Conservation (phyloP, 306 rosid species). For the Potentilla sterilis region DNA sequence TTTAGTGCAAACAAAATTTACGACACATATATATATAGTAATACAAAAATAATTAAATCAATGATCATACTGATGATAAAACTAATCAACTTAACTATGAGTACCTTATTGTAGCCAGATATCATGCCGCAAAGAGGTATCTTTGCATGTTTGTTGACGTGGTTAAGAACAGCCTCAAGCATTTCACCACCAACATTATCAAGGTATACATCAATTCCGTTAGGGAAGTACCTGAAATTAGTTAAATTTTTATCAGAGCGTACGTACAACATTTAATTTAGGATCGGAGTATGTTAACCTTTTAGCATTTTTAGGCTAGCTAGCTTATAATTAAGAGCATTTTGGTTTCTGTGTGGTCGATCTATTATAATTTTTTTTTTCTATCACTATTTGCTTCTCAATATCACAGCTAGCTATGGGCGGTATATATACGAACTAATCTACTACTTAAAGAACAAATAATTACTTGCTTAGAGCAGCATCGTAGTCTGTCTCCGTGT, state of each 20-base stretch:
- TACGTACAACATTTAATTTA: background rate
- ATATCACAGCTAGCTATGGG: background rate
- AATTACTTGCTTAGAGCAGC: conserved; percentile 54
- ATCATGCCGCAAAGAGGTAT: conserved; percentile 69
- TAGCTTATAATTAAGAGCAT: background rate
- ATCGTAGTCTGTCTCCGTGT: conserved; percentile 48
- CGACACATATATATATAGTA: too few species aligned
- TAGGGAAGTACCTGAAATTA: conserved; percentile 45
- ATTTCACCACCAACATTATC: conserved; percentile 70
- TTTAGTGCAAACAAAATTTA: too few species aligned
- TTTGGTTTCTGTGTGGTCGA: background rate
- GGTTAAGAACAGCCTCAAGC: conserved; percentile 68
- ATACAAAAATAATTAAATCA: too few species aligned
- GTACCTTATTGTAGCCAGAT: conserved; percentile 57
- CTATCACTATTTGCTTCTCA: background rate
- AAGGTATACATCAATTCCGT: conserved; percentile 62
- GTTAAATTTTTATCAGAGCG: background rate
- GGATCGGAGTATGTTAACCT: background rate
- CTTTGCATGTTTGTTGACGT: conserved; percentile 55
- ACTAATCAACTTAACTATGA: background rate
- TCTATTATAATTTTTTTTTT: too few species aligned
- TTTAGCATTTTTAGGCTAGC: background rate
- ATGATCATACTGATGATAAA: too few species aligned
- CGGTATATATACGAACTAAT: background rate
- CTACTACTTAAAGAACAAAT: background rate